phyloP scores from a whole-genome alignment of 2,329 filamentous ascomycete genomes.

The Lachnellula suecica region DNA sequence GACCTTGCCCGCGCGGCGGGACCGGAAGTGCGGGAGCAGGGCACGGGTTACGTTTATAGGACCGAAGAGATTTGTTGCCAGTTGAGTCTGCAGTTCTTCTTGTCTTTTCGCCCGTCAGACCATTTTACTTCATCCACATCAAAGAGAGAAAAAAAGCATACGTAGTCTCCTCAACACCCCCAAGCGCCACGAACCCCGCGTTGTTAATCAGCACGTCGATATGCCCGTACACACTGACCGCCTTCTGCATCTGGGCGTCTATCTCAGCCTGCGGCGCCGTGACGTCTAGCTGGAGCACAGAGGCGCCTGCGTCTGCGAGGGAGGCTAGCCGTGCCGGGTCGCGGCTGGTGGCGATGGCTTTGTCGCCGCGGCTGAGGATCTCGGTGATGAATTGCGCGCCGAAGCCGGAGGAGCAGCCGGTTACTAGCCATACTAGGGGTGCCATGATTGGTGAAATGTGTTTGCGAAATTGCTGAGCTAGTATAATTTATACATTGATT shows the following conservation, averaged over 20 bases:
- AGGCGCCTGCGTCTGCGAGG: conserved; percentile 44
- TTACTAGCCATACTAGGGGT: conserved; percentile 19
- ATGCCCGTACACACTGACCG: conserved; percentile 25
- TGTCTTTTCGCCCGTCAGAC: conserved; percentile 8
- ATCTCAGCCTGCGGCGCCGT: conserved; percentile 39
- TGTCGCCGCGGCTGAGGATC: conserved; percentile 10
- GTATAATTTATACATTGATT: background rate
- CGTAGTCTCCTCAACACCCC: conserved; percentile 27
- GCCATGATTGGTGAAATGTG: too few relatives aligned
- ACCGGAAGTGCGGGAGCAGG: conserved; percentile 45
- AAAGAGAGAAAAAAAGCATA: conserved; percentile 8
- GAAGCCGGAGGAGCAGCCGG: conserved; percentile 18
- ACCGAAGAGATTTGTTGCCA: conserved; percentile 56
- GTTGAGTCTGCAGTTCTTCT: conserved; percentile 23
- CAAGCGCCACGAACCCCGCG: conserved; percentile 28
- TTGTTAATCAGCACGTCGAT: conserved; percentile 37
- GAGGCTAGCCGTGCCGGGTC: conserved; percentile 25
- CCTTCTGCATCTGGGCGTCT: conserved; percentile 34
- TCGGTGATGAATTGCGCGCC: conserved; percentile 12
- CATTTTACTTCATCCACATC: background rate
- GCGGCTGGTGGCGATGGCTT: conserved; percentile 14
- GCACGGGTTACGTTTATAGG: conserved; percentile 47
- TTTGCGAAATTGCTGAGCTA: conserved; percentile 9
- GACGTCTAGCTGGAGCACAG: conserved; percentile 46
- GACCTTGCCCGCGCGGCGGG: conserved; percentile 36